These are phyloP conservation scores for Salvia rosmarinus DNA, from an alignment of 257 asterid genomes.

Conservation along the genomic window DNA sequence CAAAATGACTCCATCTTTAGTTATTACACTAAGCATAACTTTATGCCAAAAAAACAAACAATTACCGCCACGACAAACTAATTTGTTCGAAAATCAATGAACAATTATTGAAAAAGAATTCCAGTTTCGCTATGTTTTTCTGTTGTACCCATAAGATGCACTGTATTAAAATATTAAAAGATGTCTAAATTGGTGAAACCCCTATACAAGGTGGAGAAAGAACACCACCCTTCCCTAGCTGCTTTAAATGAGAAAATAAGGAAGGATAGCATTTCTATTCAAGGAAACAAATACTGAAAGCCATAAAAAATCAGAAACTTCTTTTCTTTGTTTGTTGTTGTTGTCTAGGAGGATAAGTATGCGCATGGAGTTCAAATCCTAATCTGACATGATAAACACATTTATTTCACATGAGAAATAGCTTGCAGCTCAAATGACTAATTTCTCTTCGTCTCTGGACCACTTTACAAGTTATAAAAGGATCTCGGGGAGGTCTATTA, in stretches of 20 bases:
- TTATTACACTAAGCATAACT: slow-evolving; percentile 51
- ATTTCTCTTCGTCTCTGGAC: not conserved
- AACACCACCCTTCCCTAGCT: not conserved
- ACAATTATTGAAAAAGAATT: not conserved
- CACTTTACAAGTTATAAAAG: not conserved
- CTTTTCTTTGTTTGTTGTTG: not conserved
- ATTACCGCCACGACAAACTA: not conserved
- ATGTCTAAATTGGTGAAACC: not conserved
- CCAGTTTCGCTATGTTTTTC: slow-evolving; percentile 6
- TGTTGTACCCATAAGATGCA: not conserved
- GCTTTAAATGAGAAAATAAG: not conserved
- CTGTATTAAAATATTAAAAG: not conserved
- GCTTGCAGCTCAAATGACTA: too few species aligned
- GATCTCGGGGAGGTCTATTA: not conserved
- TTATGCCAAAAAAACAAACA: slow-evolving; percentile 24
- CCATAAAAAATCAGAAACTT: not conserved
- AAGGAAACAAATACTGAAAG: not conserved
- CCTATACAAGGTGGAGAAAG: not conserved
- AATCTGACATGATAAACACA: too few species aligned
- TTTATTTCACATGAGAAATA: too few species aligned
- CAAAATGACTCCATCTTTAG: slow-evolving; percentile 33
- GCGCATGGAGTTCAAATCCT: too few species aligned
- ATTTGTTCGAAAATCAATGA: not conserved
- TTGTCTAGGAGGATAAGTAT: not conserved
- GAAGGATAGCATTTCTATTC: not conserved